Conservation (phyloP, 305 asterid species). For the Fraxinus nigra region DNA sequence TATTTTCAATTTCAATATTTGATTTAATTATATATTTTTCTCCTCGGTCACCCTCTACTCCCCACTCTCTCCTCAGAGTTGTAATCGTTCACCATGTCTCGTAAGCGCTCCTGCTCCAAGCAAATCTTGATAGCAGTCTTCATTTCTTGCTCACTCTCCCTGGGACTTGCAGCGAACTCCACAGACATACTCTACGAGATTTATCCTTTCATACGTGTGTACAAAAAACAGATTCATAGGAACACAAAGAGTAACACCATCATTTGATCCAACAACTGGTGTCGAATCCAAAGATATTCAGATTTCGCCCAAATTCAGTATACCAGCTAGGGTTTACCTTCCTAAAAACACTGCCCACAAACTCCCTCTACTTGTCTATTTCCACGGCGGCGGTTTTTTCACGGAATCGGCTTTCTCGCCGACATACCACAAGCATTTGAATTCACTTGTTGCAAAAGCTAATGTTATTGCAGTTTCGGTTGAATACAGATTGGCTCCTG, state of each 20-base stretch:
- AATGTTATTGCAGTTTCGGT: slow-evolving; percentile 49
- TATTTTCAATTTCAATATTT: too few species aligned
- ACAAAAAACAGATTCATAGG: slow-evolving; percentile 44
- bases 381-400: slow-evolving; percentile 70
- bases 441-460: slow-evolving; percentile 41
- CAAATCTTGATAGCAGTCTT: neutral
- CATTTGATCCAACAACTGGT: slow-evolving; percentile 31
- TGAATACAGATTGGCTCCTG: slow-evolving; percentile 72
- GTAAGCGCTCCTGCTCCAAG: neutral
- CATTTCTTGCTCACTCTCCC: neutral
- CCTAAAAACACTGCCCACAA: slow-evolving; percentile 35
- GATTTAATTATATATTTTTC: too few species aligned
- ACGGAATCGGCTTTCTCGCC: slow-evolving; percentile 55
- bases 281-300: slow-evolving; percentile 48
- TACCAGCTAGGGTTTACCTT: slow-evolving; percentile 52
- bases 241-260: slow-evolving; percentile 29
- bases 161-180: slow-evolving; percentile 19
- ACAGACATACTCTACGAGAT: slow-evolving; percentile 37
- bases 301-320: slow-evolving; percentile 15
- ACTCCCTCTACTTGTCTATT: slow-evolving; percentile 58
- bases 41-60: neutral
- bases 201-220: slow-evolving; percentile 36
- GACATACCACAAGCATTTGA: slow-evolving; percentile 36
- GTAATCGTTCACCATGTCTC: neutral
- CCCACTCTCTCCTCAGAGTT: neutral